Evolutionary conservation across 2,329 filamentous ascomycete species (phyloP).

Genomic region (Penicillium sp.): DNA sequence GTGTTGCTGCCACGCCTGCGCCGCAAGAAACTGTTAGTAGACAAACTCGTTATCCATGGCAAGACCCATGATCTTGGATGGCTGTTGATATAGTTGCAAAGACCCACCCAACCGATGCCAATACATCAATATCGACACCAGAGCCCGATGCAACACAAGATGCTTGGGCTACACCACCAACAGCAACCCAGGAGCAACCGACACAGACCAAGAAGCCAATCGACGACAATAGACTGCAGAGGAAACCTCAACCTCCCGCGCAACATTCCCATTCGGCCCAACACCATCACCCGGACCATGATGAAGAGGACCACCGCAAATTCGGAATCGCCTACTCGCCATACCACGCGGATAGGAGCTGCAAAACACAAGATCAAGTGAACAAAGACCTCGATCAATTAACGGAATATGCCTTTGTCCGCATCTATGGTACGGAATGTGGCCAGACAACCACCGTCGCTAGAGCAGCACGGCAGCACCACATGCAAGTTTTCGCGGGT

Average conservation of each 20-base stretch:
- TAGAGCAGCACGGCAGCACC: slow-evolving; percentile 66
- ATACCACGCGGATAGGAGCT: slow-evolving; percentile 63
- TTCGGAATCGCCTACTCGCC: slow-evolving; percentile 65
- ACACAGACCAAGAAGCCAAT: not conserved
- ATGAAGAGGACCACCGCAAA: slow-evolving; percentile 17
- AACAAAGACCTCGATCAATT: slow-evolving; percentile 67
- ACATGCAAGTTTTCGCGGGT: slow-evolving; percentile 75
- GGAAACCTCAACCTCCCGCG: not conserved
- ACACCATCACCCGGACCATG: slow-evolving; percentile 12
- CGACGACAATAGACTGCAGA: not conserved
- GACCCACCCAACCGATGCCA: slow-evolving; percentile 1
- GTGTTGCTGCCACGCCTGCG: slow-evolving; percentile 16
- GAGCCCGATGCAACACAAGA: slow-evolving; percentile 5
- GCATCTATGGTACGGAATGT: slow-evolving; percentile 82
- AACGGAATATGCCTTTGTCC: slow-evolving; percentile 67
- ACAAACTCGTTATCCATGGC: not conserved
- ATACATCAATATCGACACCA: slow-evolving; percentile 2
- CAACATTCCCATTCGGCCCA: slow-evolving; percentile 18
- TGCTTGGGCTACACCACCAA: not conserved
- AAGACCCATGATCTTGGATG: not conserved
- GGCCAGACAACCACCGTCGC: slow-evolving; percentile 70
- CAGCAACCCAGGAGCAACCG: not conserved
- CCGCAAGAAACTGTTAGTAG: slow-evolving; percentile 27
- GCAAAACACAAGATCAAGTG: slow-evolving; percentile 71
- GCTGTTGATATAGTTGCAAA: slow-evolving; percentile 9